Percentiles rank a stretch among this genome's conserved stretches.
Conservation (phyloP, 1,139 yeast genomes). For the Scheffersomyces insectosa region DNA sequence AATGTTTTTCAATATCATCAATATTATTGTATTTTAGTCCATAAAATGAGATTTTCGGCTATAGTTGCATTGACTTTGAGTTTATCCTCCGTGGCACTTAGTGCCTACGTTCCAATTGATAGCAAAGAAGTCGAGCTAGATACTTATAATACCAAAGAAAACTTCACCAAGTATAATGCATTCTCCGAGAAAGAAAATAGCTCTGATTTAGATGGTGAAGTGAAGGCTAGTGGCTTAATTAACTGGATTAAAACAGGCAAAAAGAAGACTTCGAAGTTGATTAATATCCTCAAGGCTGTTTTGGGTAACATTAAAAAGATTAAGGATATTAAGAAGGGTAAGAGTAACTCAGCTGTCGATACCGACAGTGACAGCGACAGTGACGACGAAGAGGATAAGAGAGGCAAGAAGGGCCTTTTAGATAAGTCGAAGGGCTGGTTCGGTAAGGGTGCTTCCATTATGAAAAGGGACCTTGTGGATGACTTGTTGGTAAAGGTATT, state of each 20-base stretch:
- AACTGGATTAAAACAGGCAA: constrained; percentile 1
- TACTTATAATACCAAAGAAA: too few species aligned
- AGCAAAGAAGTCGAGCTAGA: too few species aligned
- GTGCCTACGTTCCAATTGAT: too few species aligned
- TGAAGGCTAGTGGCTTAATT: constrained; percentile 1
- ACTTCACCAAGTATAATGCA: too few species aligned
- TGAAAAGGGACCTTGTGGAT: constrained; percentile 18
- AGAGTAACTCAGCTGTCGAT: background rate
- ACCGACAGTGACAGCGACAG: constrained; percentile 1
- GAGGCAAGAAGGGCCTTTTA: background rate
- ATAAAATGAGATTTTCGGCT: too few species aligned
- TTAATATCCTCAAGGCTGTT: constrained; percentile 12
- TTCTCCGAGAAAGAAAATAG: too few species aligned
- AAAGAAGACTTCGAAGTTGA: constrained; percentile 3
- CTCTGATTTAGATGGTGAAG: background rate
- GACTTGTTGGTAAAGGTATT: constrained; percentile 25
- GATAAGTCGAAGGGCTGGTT: constrained; percentile 2
- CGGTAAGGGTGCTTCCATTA: constrained; percentile 1
- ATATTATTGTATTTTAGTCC: too few species aligned
- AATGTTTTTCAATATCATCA: too few species aligned
- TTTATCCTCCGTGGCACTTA: too few species aligned
- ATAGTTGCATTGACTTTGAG: too few species aligned
- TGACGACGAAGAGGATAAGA: constrained; percentile 6
- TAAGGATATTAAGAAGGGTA: constrained; percentile 3
- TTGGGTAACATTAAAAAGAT: constrained; percentile 12